Percentiles rank a stretch among this genome's conserved stretches.
Evolutionary conservation across 2,329 filamentous ascomycete species (phyloP).

Genomic region (Plenodomus lindquistii): DNA sequence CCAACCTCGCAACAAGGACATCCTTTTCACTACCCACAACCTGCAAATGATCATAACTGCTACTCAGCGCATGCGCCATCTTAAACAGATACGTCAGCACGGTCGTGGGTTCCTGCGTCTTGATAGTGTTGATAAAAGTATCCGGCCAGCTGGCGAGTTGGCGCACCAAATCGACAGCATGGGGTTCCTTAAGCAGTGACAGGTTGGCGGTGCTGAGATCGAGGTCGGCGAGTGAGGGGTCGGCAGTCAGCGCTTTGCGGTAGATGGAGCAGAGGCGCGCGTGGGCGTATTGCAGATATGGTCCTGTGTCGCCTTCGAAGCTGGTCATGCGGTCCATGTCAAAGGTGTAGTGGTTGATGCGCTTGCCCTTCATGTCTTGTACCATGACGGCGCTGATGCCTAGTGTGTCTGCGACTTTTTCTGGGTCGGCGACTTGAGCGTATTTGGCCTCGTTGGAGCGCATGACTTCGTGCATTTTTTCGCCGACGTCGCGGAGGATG

Average conservation of each 20-base stretch:
- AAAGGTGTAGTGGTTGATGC: constrained; percentile 71
- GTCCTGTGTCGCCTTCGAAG: constrained; percentile 83
- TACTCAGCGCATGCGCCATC: constrained; percentile 80
- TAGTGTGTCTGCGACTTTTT: constrained; percentile 79
- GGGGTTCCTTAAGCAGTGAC: constrained; percentile 69
- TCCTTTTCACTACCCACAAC: constrained; percentile 79
- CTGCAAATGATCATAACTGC: constrained; percentile 79
- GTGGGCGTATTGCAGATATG: constrained; percentile 80
- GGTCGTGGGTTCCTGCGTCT: constrained; percentile 76
- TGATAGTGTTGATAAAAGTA: constrained; percentile 79
- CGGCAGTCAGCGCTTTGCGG: constrained; percentile 56
- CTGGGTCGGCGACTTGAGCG: constrained; percentile 81
- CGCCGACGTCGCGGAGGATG: constrained; percentile 65
- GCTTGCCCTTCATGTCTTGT: constrained; percentile 96
- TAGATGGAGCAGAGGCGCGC: constrained; percentile 43
- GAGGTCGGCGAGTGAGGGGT: constrained; percentile 54
- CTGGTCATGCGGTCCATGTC: constrained; percentile 82
- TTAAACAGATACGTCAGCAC: constrained; percentile 77
- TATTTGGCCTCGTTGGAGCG: constrained; percentile 89
- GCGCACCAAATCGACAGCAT: constrained; percentile 74
- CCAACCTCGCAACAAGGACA: constrained; percentile 65
- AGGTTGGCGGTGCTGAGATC: constrained; percentile 71
- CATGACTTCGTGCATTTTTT: constrained; percentile 99
- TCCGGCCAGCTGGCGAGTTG: constrained; percentile 85
- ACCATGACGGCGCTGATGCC: constrained; percentile 97